Conservation (phyloP, 257 asterid species). For the Nicotiana sylvestris region DNA sequence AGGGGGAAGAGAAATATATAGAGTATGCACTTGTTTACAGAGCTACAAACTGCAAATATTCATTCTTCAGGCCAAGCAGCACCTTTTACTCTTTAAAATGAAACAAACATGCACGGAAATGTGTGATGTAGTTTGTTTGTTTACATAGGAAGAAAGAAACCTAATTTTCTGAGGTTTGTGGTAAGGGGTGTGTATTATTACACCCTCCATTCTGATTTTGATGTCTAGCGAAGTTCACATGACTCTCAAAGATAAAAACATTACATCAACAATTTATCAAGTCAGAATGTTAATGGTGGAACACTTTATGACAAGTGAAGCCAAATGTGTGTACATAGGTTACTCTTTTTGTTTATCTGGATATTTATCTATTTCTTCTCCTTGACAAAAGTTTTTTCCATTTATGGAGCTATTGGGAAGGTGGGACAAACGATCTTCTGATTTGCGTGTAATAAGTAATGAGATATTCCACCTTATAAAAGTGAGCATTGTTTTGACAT, state of each 20-base stretch:
- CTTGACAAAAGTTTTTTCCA: background rate
- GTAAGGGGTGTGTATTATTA: background rate
- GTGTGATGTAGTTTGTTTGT: background rate
- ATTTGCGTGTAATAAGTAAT: background rate
- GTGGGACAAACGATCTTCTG: background rate
- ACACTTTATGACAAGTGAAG: background rate
- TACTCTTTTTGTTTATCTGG: background rate
- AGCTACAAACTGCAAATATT: background rate
- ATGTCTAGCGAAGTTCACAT: background rate
- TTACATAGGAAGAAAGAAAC: background rate
- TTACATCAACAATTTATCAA: background rate
- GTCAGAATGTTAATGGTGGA: background rate
- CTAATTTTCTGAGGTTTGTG: background rate
- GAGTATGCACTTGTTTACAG: background rate
- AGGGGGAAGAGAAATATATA: background rate
- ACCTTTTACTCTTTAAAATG: background rate
- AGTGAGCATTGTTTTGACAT: background rate
- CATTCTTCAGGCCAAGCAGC: background rate
- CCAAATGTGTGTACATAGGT: background rate
- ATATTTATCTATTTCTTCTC: background rate
- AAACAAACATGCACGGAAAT: background rate
- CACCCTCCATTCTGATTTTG: background rate
- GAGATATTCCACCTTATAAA: conserved; percentile 2
- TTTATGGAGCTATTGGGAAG: background rate
- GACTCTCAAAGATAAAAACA: background rate